Conservation (phyloP, 2,329 filamentous ascomycete species). For the Arthrobotrys conoides region DNA sequence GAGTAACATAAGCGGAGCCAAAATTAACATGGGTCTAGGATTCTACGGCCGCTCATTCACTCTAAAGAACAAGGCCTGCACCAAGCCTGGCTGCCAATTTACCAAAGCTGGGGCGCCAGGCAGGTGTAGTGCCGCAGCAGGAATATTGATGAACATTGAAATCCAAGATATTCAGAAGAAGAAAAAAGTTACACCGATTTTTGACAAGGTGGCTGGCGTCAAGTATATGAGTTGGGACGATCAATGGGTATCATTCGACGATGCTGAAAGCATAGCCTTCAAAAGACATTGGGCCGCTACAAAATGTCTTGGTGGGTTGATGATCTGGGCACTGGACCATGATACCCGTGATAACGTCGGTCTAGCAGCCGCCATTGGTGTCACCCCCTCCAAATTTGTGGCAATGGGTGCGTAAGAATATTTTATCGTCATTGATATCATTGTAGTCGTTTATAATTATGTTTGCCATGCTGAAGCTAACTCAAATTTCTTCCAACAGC, state of each 20-base stretch:
- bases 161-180: slow-evolving; percentile 2
- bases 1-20: slow-evolving; percentile 46
- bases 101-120: slow-evolving; percentile 21
- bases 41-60: slow-evolving; percentile 63
- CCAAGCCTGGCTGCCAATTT: slow-evolving; percentile 63
- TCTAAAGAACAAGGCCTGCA: slow-evolving; percentile 62
- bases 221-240: slow-evolving; percentile 38
- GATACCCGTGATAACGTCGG: slow-evolving; percentile 63
- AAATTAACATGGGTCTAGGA: slow-evolving; percentile 62
- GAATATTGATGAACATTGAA: slow-evolving; percentile 26
- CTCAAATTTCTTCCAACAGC: no score
- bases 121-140: slow-evolving; percentile 19
- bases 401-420: background rate
- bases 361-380: slow-evolving; percentile 38
- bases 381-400: background rate
- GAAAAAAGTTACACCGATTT: background rate
- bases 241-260: slow-evolving; percentile 38
- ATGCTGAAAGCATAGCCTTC: slow-evolving; percentile 63
- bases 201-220: slow-evolving; percentile 27
- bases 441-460: no score
- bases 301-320: slow-evolving; percentile 64
- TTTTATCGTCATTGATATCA: background rate
- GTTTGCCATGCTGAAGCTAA: no score
- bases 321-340: slow-evolving; percentile 64
- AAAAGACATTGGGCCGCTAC: slow-evolving; percentile 63